Percentiles rank a stretch among this genome's conserved stretches.
Conservation (phyloP, 2,329 filamentous ascomycete species). For the Xylariaceae sp. region DNA sequence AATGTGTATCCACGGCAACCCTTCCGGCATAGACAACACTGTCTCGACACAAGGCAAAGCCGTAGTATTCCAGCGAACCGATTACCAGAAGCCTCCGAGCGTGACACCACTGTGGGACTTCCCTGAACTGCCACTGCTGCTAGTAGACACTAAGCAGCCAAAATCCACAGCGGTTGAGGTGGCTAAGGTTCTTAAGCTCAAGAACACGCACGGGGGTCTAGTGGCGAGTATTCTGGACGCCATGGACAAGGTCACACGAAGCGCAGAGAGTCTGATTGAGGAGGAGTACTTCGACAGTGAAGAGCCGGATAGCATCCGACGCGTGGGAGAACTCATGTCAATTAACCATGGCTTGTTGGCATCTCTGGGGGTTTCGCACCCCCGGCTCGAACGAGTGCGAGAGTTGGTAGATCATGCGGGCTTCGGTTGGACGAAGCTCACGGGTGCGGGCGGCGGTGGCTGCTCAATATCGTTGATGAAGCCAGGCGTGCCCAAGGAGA, state of each 20-base stretch:
- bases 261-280: constrained; percentile 57
- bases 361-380: constrained; percentile 93
- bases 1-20: constrained; percentile 96
- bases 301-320: constrained; percentile 65
- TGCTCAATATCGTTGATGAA: constrained; percentile 91
- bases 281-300: constrained; percentile 69
- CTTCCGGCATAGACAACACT: constrained; percentile 95
- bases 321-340: constrained; percentile 84
- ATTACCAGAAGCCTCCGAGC: constrained; percentile 75
- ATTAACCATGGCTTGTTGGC: constrained; percentile 93
- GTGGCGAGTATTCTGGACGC: constrained; percentile 81
- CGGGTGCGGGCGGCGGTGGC: constrained; percentile 91
- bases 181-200: constrained; percentile 77
- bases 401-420: constrained; percentile 87
- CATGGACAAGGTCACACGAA: constrained; percentile 72
- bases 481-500: constrained; percentile 60
- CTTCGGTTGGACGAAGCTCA: constrained; percentile 96
- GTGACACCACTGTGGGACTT: constrained; percentile 83
- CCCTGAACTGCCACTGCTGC: constrained; percentile 84
- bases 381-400: constrained; percentile 85
- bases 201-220: constrained; percentile 71
- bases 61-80: constrained; percentile 81
- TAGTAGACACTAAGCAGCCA: constrained; percentile 86
- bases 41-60: constrained; percentile 93
- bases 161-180: constrained; percentile 88